Base-by-base conservation (phyloP, 495 filamentous ascomycete genomes). In the Aspergillus affinis region DNA sequence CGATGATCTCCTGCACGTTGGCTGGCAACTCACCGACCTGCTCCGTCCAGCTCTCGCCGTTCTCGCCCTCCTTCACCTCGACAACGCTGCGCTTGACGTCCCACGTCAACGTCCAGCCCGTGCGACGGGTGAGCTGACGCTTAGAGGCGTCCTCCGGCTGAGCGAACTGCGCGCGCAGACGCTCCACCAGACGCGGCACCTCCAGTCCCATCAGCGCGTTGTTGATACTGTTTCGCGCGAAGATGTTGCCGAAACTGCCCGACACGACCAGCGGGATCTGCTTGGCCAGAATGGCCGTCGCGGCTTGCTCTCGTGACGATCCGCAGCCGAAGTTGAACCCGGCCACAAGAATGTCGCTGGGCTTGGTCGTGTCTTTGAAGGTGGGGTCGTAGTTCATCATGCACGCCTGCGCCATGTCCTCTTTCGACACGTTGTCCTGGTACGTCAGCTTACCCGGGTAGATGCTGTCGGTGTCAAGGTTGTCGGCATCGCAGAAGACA, bases 381-480 rank as follows among this genome's bases (percentile, higher is more conserved):
- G 67, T 54, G 0, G 78, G 65, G 71, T 97, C 93, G 75, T 94
- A 97, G 78, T 97, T 97, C 65, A 85, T 78, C 90, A 97, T 95
- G 70, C 88, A 91, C 2, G 92, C 92, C 64, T 88, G 72, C 0
- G 91, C 90, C 91, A 97, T 96, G 51, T 84, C 85, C 48, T 88
- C 85, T 1, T 68, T 73, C 0, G 90, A 74, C n/a, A 97, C 78
- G 69, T 88, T 83, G 70, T 97, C 92, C 67, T 93, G 90, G 75
- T 96, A 97, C 1, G 92, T 96, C 67, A 89, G 91, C 66, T 92
- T 91, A 0, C 90, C 90, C 3, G 92, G 90, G 71, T 97, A 96
- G 72, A 97, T 96, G 47, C 81, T 82, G 57, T 79, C 75, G 23
- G 75, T 78, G 64, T 80, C 77, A 56, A 81, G 76, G 41, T 81